Base-by-base conservation (phyloP, 2,329 filamentous ascomycete genomes). In the Colletotrichum sidae region DNA sequence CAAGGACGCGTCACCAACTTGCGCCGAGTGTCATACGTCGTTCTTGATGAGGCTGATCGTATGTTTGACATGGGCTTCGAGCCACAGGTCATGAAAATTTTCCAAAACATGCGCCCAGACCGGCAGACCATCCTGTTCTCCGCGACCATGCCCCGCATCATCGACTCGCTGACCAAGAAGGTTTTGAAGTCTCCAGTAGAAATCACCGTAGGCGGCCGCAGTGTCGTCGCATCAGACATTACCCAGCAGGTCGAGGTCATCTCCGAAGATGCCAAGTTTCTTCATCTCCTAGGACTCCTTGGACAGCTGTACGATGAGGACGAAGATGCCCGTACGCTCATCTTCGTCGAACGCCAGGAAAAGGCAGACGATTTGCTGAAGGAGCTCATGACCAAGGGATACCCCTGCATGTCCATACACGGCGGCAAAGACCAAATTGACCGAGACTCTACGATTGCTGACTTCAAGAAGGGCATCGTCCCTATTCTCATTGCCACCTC, bases 11-110 rank as follows among this genome's bases (percentile, higher is more conserved):
- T 98, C 9, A 97, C 95, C 11, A 98, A 96, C 73, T 84, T 99
- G 61, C 89, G 87, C 70, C 88, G 96, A 68, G 93, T 97, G 11
- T 96, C 93, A 0, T 99, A 98, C 76, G 89, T 97, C 33, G 96
- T 99, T 10, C 87, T 99, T 44, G 96, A 99, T 75, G 96, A 99
- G 80, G 96, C 96, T 52, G 96, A 99, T 78, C 91, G 96, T 68
- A 98, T 99, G 96, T 97, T 98, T 75, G 96, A 99, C 77, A 98
- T 99, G 96, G 96, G 96, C 12, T 99, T 99, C 74, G 95, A 97
- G 79, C 95, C 96, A 2, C 96, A 99, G 77, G 94, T 99, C 58
- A 96, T 96, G 88, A 97, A 97, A 78, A 96, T 99, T 64, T 90
- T 98, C 75, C 89, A 89, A 70, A 97, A 96, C 73, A 92, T 97